phyloP scores from a whole-genome alignment of 2,329 filamentous ascomycete genomes.

The Fusarium paranaense region DNA sequence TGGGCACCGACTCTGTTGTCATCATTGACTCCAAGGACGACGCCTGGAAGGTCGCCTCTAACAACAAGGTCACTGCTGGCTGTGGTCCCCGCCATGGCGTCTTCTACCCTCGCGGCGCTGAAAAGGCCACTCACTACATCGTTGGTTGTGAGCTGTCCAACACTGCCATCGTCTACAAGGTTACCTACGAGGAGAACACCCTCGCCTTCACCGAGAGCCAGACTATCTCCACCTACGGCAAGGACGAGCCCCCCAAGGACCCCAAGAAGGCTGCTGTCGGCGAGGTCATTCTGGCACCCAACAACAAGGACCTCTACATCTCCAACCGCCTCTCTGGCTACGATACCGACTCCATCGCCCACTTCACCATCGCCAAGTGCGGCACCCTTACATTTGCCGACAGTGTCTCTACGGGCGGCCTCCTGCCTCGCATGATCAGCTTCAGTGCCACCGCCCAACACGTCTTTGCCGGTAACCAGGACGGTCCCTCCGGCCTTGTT shows the following conservation, averaged over 20 bases:
- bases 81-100: constrained; percentile 64
- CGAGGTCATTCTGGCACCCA: constrained; percentile 56
- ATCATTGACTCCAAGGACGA: constrained; percentile 59
- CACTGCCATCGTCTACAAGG: constrained; percentile 56
- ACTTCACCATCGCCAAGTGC: constrained; percentile 53
- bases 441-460: constrained; percentile 49
- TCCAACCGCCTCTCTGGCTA: constrained; percentile 63
- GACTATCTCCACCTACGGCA: constrained; percentile 56
- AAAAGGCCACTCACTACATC: constrained; percentile 57
- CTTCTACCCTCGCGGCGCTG: constrained; percentile 55
- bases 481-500: constrained; percentile 53
- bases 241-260: constrained; percentile 49
- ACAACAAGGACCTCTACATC: constrained; percentile 60
- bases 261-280: constrained; percentile 56
- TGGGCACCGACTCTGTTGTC: constrained; percentile 61
- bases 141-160: constrained; percentile 61
- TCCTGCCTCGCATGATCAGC: constrained; percentile 61
- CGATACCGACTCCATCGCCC: constrained; percentile 59
- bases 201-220: constrained; percentile 53
- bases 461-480: constrained; percentile 62
- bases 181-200: constrained; percentile 52
- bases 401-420: constrained; percentile 50
- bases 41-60: constrained; percentile 52
- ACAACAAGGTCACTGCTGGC: constrained; percentile 48
- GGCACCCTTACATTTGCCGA: constrained; percentile 50